Percentiles rank a stretch among this genome's conserved stretches.
phyloP scores from a whole-genome alignment of 225 moss, liverwort and hornwort species.

The Climacium dendroides region DNA sequence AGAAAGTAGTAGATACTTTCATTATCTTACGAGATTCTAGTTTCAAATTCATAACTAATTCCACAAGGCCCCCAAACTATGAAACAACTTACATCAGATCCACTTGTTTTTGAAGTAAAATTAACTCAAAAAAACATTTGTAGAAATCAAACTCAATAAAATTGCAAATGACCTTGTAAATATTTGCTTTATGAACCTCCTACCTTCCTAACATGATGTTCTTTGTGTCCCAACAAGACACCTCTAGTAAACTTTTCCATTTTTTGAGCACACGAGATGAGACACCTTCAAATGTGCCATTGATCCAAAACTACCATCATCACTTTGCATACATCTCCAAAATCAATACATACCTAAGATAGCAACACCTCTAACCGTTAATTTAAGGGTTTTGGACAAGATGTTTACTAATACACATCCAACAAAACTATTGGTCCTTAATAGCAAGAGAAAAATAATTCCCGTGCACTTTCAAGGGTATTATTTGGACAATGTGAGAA shows the following conservation, averaged over 20 bases:
- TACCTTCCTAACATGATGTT: background rate
- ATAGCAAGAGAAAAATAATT: no score
- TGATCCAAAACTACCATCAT: no score
- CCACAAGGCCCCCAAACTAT: background rate
- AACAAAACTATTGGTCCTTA: no score
- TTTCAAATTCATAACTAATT: background rate
- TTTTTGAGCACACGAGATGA: background rate
- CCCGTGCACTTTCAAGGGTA: no score
- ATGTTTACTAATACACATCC: no score
- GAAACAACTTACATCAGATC: fast-evolving
- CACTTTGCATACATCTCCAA: fast-evolving
- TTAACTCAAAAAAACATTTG: background rate
- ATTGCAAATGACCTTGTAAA: background rate
- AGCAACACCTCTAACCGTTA: no score
- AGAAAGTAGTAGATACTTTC: fast-evolving
- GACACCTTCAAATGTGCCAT: background rate
- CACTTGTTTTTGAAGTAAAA: fast-evolving
- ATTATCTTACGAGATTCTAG: background rate
- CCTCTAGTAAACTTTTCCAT: background rate
- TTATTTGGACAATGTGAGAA: no score
- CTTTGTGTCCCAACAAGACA: fast-evolving
- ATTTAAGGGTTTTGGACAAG: no score
- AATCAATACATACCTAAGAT: background rate
- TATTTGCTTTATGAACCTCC: fast-evolving
- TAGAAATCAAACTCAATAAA: background rate